A percentile compares a stretch with the other conserved stretches of the same genome.
phyloP scores from a whole-genome alignment of 805 yeast species.

The Yarrowia sp. region DNA sequence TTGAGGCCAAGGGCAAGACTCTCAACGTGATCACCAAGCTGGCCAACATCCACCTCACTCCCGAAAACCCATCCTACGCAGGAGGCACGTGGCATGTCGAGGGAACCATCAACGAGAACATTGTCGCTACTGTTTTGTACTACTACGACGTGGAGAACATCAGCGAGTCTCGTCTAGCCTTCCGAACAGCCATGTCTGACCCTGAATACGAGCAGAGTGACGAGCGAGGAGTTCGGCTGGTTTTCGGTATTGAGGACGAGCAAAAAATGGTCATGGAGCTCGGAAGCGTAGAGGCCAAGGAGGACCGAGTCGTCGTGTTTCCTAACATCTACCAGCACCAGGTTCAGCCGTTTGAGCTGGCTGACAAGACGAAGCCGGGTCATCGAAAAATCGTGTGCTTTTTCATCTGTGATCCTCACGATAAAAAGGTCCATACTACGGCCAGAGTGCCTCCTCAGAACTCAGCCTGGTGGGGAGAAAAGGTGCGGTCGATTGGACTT shows the following conservation, averaged over 20 bases:
- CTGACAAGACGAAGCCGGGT: conserved; percentile 52
- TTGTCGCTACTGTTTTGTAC: conserved; percentile 54
- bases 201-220: conserved; percentile 53
- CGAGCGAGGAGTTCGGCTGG: conserved; percentile 44
- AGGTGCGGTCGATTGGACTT: conserved; percentile 23
- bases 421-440: conserved; percentile 48
- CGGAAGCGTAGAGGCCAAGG: conserved; percentile 48
- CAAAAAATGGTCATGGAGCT: conserved; percentile 46
- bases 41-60: conserved; percentile 54
- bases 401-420: conserved; percentile 53
- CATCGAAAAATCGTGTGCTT: conserved; percentile 54
- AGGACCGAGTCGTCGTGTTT: conserved; percentile 51
- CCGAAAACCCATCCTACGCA: conserved; percentile 52
- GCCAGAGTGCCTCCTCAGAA: conserved; percentile 54
- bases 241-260: conserved; percentile 51
- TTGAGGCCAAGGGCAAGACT: conserved; percentile 40
- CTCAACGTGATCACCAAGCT: conserved; percentile 54
- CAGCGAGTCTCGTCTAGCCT: conserved; percentile 50
- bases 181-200: conserved; percentile 43
- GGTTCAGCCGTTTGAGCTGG: conserved; percentile 53
- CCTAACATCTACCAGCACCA: conserved; percentile 54
- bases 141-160: conserved; percentile 55
- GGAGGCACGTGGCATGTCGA: conserved; percentile 58
- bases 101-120: conserved; percentile 54
- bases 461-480: conserved; percentile 50